Base-by-base conservation (phyloP, 805 yeast genomes). In the Candida arabinofermentans region DNA sequence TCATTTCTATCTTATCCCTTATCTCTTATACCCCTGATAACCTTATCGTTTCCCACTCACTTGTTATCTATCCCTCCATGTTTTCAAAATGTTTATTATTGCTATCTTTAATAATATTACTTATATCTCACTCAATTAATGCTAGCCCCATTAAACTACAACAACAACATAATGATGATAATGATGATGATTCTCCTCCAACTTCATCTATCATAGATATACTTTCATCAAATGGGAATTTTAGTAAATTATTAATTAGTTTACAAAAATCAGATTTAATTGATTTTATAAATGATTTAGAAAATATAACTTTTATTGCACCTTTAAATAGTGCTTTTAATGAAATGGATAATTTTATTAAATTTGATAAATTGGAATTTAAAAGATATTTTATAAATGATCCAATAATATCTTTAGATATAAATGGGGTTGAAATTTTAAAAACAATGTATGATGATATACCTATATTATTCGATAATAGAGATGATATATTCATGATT, bases 301-400 rank as follows among this genome's bases (percentile, higher is more conserved):
- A 66, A 19, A 82, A 85, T 57, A 75, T 82, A 43, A 86, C 96
- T 0, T 61, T 87, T n/a, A 57, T 84, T 31, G 95, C 95, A 1
- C 95, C 96, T 0, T 72, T 83, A 10, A 87, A 87, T 57, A 79
- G 82, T 49, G 96, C 96, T 1, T 86, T 84, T 59, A 51, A 39
- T 12, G 33, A 37, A 2, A 30, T 42, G 9, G 40, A 43, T 24
- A 18, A 30, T 5, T 45, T 46, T 26, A 17, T 43, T 21, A 29
- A 39, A n/a, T 27, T 55, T 18, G 24, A 42, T 14, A 42, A 46
- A 22, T 31, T 46, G 12, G 54, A 52, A 8, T 42, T 62, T 12
- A 35, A 52, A 17, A 57, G 62, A 26, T 64, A 74, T 51, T 45
- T 66, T 6, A 56, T 74, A 13, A 53, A 71, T 31, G 48, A 52